phyloP scores from a whole-genome alignment of 148 eudicot genomes.

The Spergularia marina region DNA sequence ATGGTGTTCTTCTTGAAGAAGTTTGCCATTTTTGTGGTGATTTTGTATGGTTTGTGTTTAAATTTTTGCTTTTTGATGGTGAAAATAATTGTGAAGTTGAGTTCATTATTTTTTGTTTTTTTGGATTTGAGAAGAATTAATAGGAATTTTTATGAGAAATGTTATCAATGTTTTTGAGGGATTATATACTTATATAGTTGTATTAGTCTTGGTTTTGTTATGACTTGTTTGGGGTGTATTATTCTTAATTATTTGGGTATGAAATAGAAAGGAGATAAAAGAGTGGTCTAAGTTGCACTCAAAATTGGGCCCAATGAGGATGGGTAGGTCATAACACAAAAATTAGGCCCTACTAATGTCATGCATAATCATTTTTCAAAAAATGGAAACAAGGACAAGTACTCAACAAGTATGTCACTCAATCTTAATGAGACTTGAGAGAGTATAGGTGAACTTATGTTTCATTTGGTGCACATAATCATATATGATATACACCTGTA shows the following conservation, averaged over 20 bases:
- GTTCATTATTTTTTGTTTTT: conserved; percentile 11
- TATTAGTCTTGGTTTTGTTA: not conserved
- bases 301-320: conserved; percentile 5
- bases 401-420: not conserved
- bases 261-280: conserved; percentile 4
- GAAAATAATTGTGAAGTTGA: not conserved
- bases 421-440: too few relatives aligned
- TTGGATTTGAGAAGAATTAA: not conserved
- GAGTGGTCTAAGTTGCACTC: conserved; percentile 9
- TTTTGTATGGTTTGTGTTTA: not conserved
- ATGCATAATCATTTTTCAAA: not conserved
- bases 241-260: not conserved
- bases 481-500: too few relatives aligned
- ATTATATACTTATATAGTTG: not conserved
- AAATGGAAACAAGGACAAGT: not conserved
- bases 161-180: not conserved
- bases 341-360: conserved; percentile 12
- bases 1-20: conserved; percentile 27
- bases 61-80: conserved; percentile 14
- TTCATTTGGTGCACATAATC: too few relatives aligned
- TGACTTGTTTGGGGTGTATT: not conserved
- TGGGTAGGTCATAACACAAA: not conserved
- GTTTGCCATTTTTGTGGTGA: conserved; percentile 24
- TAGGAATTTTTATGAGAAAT: not conserved
- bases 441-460: too few relatives aligned